Conservation (phyloP, 345 rosid species). For the Firmiana major region DNA sequence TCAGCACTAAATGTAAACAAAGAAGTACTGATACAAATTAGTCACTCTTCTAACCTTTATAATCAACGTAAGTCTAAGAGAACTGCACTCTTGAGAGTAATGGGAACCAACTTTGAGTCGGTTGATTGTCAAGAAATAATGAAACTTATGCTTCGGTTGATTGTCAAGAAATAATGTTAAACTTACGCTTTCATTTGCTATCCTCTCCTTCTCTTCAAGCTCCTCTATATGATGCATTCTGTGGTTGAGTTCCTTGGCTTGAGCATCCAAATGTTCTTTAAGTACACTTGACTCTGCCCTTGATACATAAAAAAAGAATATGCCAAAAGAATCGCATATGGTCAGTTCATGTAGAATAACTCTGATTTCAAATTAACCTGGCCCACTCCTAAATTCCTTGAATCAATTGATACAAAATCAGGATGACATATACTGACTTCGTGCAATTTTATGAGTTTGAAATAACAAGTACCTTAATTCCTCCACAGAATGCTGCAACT, state of each 20-base stretch:
- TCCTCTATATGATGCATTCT: constrained; percentile 72
- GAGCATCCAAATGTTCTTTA: constrained; percentile 65
- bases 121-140: background rate
- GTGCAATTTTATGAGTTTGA: background rate
- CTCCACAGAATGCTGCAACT: constrained; percentile 66
- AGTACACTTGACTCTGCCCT: constrained; percentile 80
- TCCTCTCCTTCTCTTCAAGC: constrained; percentile 83
- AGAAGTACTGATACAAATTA: background rate
- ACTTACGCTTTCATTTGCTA: constrained; percentile 92
- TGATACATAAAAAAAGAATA: constrained; percentile 30
- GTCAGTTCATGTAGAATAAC: constrained; percentile 18
- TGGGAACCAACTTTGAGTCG: background rate
- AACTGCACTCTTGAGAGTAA: background rate
- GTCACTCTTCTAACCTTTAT: background rate
- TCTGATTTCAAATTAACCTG: background rate
- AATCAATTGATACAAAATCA: background rate
- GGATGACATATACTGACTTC: background rate
- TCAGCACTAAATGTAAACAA: background rate
- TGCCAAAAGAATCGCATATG: constrained; percentile 9
- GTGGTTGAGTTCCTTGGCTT: constrained; percentile 69
- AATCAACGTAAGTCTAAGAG: background rate
- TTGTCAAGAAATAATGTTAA: background rate
- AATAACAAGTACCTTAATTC: constrained; percentile 62
- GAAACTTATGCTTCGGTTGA: constrained; percentile 47
- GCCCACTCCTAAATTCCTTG: background rate